phyloP scores from a whole-genome alignment of 768 basidiomycete species.

The Tricholoma bakamatsutake region DNA sequence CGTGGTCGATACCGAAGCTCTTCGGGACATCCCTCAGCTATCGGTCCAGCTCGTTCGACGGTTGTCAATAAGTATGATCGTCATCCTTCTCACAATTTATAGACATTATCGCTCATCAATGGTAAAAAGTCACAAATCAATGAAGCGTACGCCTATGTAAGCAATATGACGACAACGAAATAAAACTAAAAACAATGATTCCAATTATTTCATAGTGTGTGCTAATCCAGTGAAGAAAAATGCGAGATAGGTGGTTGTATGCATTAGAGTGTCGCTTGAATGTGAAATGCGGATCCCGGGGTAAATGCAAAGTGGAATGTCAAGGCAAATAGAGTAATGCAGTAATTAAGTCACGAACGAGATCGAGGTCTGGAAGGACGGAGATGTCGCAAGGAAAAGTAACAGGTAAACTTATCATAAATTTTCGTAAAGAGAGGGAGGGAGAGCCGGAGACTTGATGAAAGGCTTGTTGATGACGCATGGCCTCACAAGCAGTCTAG shows the following conservation, averaged over 20 bases:
- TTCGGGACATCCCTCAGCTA: background rate
- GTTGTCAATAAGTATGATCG: too few species aligned
- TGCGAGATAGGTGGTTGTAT: background rate
- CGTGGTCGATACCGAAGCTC: background rate
- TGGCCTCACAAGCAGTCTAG: background rate
- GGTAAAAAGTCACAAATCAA: too few species aligned
- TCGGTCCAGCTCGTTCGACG: too few species aligned
- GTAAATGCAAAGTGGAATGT: conserved; percentile 12
- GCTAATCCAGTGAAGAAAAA: background rate
- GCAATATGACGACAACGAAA: background rate
- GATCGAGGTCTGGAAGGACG: background rate
- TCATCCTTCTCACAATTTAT: too few species aligned
- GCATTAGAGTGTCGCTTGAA: conserved; percentile 8
- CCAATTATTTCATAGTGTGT: conserved; percentile 1
- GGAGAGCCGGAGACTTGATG: conserved; percentile 8
- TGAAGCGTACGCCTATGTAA: background rate
- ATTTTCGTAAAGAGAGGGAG: background rate
- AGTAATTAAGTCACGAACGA: background rate
- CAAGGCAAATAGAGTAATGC: background rate
- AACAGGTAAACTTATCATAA: background rate
- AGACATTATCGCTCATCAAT: too few species aligned
- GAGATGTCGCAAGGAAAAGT: conserved; percentile 1
- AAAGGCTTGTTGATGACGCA: conserved; percentile 8
- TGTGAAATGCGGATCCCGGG: conserved; percentile 15
- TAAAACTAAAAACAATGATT: background rate